Base-by-base conservation (phyloP, 140 eudicot genomes). In the Anethum foeniculum region DNA sequence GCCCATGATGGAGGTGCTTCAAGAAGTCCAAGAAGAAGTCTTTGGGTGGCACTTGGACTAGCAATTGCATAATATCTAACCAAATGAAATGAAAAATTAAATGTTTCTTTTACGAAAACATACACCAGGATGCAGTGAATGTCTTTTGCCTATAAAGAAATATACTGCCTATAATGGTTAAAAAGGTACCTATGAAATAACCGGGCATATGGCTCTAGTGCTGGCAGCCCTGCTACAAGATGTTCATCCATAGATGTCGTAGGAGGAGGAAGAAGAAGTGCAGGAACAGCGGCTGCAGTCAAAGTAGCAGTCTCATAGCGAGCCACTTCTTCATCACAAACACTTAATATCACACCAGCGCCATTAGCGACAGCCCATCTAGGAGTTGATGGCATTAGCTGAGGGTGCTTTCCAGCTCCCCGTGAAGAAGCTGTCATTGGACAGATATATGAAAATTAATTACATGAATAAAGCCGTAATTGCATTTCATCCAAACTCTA, bases 1-100 rank as follows among this genome's bases (percentile, higher is more conserved):
- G 98, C 98, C 98, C 98, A 94, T 38, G 97, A 91, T 54, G 98
- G 98, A 4, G 98, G 97, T 76, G 98, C 98, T 89, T 94, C 98
- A 68, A 94, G 90, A 83, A 94, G 97, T 73, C 97, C 98, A 81
- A 94, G 94, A 85, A 94, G 97, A 77, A 94, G 93, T 77, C 98
- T 91, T 79, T 94, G 98, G 43, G 98, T 94, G 82, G 98, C 98
- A 94, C 96, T 90, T 49, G 98, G 98, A 82, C 90, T 94, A 77
- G 98, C 98, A 89, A 94, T 91, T 73, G 98, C 97, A 73, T 94
- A 94, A 83, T 94, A 94, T 86, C 98, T 94, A 76, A 54, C 60
- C 62, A 54, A 6, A 54, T 18, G 62, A 19, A 19, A 54, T 54
- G 62, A 19, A 54, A 54, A 5, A 0, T 19, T 54, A 0, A 54